Base-by-base conservation (phyloP, 192 early-diverging fungal species). In the Pilobolus umbonatus region DNA sequence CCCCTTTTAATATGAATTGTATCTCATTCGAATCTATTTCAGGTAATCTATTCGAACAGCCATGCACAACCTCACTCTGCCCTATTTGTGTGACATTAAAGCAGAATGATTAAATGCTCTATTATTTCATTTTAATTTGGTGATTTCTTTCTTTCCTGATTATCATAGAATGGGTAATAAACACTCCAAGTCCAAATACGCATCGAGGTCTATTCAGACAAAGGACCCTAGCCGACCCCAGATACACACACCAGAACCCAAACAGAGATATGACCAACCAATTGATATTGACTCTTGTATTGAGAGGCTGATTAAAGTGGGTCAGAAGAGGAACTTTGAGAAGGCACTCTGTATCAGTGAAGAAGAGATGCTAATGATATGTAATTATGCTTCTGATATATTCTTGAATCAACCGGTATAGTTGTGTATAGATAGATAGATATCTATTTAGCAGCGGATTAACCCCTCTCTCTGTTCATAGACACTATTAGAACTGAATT, bases 311-410 rank as follows among this genome's bases (percentile, higher is more conserved):
- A 39, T 65, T 21, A 5, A 51, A 32, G 64, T 53, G 4, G 64
- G 64, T 9, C 31, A 29, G 11, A 43, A 34, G 15, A 19, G 15
- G 1, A 65, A 58, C 29, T 35, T 58, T n/a, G 19, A 80, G 28
- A 93, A 91, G 62, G 67, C 67, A 28, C 80, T 93, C 42, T 92
- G 90, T 60, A 63, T 98, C 26, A 88, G 87, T 57, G 93, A 91
- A 71, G 82, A 83, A 17, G 92, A 94, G 68, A 88, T 98, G 64
- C 72, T 85, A 17, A 82, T 82, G 29, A 85, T 98, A 46, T 98
- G 93, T 73, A 88, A 89, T 21, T 71, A 81, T 1, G 92, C 88
- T 17, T 82, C 88, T 26, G 92, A 96, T 59, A 81, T 93, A 43
- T 88, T 95, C 58, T 59, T 95, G 65, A 80, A 82, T n/a, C 95